Evolutionary conservation across 2,329 filamentous ascomycete genomes (phyloP), one percentile per base, ranked within the genome.

Genomic region (Epichloe coenophiala): DNA sequence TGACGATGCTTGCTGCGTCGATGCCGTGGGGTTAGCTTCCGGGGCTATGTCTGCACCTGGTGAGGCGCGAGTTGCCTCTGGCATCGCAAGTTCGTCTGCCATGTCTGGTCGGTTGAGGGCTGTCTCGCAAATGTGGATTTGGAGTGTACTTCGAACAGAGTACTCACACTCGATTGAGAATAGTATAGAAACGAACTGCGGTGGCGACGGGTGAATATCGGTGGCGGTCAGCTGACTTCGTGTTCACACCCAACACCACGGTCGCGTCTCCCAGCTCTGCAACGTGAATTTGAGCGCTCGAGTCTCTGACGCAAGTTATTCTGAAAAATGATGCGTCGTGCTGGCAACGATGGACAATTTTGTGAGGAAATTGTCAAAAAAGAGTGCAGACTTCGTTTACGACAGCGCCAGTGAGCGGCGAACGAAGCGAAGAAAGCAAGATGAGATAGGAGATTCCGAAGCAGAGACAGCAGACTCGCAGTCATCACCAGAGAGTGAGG

Each of bases 171-270:
- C 8, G 11, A 17, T 17, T 17, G 17, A 17, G 17, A 17, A 17
- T 17, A 17, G 17, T 17, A 6, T 23, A 17, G 27, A 15, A 36
- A 23, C 35, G 15, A 13, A 41, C 23, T 6, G 9, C 37, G 17
- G 21, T 17, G 17, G 38, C 37, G 46, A 48, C 47, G 48, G 53
- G 41, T 53, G 51, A 52, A 49, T 42, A 2, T 49, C 49, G 53
- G 41, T 4, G 12, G 19, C 43, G 42, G 60, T 70, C 67, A 70
- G 61, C 60, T 70, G 67, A 68, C 60, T 61, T 67, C 68, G 67
- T 61, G 67, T 65, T 57, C 23, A 9, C 39, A 42, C 43, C 31
- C 41, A 41, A 39, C 48, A 36, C 12, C 47, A 33, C 15, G 13
- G 36, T 41, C 51, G 53, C 49, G 54, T 52, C 44, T 53, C 43